A percentile compares a stretch with the other conserved stretches of the same genome.
Evolutionary conservation across 2,329 filamentous ascomycete genomes (phyloP).

Genomic region (Mycogone perniciosa): DNA sequence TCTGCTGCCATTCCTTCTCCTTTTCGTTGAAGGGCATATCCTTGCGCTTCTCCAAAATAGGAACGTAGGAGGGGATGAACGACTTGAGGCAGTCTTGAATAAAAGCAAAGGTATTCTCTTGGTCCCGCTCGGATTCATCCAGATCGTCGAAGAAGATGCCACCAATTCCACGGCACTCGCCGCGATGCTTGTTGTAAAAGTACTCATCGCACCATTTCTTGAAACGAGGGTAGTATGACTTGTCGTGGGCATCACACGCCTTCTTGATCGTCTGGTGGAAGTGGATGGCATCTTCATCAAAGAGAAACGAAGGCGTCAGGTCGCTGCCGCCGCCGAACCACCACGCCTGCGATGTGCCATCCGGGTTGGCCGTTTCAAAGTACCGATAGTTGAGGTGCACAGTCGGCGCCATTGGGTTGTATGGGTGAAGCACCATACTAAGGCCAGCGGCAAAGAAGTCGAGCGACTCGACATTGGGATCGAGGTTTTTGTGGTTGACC

Average conservation of each 20-base stretch:
- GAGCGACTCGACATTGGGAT: conserved; percentile 68
- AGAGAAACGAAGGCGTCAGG: conserved; percentile 86
- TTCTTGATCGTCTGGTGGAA: conserved; percentile 94
- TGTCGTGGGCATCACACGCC: conserved; percentile 88
- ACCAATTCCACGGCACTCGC: conserved; percentile 79
- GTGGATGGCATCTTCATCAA: conserved; percentile 93
- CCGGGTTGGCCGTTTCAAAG: conserved; percentile 87
- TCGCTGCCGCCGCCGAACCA: conserved; percentile 98
- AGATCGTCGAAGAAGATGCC: conserved; percentile 99
- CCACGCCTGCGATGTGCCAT: conserved; percentile 80
- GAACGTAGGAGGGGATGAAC: conserved; percentile 85
- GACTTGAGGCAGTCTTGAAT: conserved; percentile 77
- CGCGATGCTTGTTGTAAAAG: conserved; percentile 88
- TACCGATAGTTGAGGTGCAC: conserved; percentile 98
- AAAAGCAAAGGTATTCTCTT: conserved; percentile 86
- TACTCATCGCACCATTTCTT: conserved; percentile 99
- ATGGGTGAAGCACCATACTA: conserved; percentile 86
- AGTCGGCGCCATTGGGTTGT: conserved; percentile 94
- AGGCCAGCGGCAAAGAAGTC: conserved; percentile 95
- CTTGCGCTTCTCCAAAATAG: conserved; percentile 82
- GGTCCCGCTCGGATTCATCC: conserved; percentile 77
- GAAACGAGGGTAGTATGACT: conserved; percentile 85
- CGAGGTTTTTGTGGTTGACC: conserved; percentile 87
- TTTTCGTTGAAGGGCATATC: conserved; percentile 82
- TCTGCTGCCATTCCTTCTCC: conserved; percentile 95